Conservation (phyloP, 2,329 filamentous ascomycete genomes). For the Colletotrichum theobromicola region DNA sequence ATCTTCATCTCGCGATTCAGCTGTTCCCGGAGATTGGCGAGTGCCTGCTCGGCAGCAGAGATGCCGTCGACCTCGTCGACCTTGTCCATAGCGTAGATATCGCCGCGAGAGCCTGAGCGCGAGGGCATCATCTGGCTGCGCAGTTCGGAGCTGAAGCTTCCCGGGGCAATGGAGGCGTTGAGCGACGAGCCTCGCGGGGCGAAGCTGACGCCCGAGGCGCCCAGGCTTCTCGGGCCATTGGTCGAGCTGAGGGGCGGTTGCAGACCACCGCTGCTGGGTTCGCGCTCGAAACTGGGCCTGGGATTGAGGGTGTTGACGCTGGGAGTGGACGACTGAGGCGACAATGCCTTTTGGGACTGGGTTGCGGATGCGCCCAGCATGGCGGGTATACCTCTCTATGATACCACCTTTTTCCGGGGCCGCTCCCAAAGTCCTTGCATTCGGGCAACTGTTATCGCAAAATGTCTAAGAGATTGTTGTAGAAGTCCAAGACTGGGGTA, state of each 20-base stretch:
- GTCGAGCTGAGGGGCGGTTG: conserved; percentile 44
- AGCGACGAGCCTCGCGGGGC: conserved; percentile 72
- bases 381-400: conserved; percentile 31
- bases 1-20: conserved; percentile 98
- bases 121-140: conserved; percentile 74
- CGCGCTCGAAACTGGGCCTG: conserved; percentile 61
- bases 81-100: conserved; percentile 58
- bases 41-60: conserved; percentile 70
- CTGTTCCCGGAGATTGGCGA: conserved; percentile 78
- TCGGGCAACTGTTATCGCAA: conserved; percentile 17
- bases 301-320: conserved; percentile 37
- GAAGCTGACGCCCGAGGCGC: conserved; percentile 64
- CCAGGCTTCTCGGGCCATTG: conserved; percentile 46
- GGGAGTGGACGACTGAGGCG: conserved; percentile 40
- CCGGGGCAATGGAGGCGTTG: conserved; percentile 72
- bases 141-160: conserved; percentile 89
- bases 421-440: conserved; percentile 20
- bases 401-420: conserved; percentile 21
- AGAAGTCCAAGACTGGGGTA: neutral
- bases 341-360: conserved; percentile 58
- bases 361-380: conserved; percentile 61
- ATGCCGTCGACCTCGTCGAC: conserved; percentile 66
- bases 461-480: neutral
- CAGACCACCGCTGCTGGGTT: conserved; percentile 46
- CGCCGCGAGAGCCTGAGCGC: conserved; percentile 65